Conservation (phyloP, 371 early-diverging fungal genomes). For the Rhizopus microsporus region DNA sequence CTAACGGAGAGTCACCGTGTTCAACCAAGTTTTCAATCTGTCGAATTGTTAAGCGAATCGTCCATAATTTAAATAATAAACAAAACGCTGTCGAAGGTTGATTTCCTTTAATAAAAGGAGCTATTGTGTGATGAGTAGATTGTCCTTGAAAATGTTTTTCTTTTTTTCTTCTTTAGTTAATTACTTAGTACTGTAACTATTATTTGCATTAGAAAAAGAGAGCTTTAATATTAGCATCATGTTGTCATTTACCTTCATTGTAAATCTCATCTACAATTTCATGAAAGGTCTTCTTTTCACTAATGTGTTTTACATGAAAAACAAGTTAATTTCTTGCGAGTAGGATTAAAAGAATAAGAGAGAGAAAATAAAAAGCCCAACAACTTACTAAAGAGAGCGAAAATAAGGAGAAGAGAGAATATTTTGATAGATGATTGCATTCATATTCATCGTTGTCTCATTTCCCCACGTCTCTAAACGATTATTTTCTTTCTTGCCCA, state of each 20-base stretch:
- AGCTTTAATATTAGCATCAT: conserved; percentile 2
- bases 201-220: conserved; percentile 5
- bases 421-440: conserved; percentile 74
- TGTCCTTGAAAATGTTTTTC: background rate
- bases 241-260: conserved; percentile 56
- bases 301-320: conserved; percentile 14
- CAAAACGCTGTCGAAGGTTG: conserved; percentile 86
- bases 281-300: conserved; percentile 78
- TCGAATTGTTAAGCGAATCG: conserved; percentile 72
- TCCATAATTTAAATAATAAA: conserved; percentile 86
- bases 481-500: conserved; percentile 51
- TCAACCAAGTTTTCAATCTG: conserved; percentile 80
- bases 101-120: conserved; percentile 84
- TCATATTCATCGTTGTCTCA: conserved; percentile 83
- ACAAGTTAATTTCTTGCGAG: conserved; percentile 2
- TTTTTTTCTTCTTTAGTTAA: background rate
- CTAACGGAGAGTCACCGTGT: conserved; percentile 80
- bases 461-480: conserved; percentile 77
- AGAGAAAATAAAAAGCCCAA: too few relatives aligned
- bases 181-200: background rate
- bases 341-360: background rate
- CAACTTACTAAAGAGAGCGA: conserved; percentile 65
- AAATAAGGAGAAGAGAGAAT: conserved; percentile 74
- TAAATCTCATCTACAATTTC: conserved; percentile 86
- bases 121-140: conserved; percentile 34